A percentile compares a stretch with the other conserved stretches of the same genome.
These are phyloP conservation scores for Aureobasidium sp. DNA, from an alignment of 2,329 filamentous ascomycete species.

Conservation along the genomic window DNA sequence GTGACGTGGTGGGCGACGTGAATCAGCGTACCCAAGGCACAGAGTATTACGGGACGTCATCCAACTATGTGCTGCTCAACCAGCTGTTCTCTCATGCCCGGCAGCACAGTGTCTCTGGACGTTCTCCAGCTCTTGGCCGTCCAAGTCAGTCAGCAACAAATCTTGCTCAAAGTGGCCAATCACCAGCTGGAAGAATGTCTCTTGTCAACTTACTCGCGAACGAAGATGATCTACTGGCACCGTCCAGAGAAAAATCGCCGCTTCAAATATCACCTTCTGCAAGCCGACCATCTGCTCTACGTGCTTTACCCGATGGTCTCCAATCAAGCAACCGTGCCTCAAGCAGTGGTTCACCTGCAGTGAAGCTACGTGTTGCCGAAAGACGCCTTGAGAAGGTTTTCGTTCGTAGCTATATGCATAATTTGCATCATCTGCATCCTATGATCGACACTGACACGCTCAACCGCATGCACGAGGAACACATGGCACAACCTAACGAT, in stretches of 20 bases:
- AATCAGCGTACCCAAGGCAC: slow-evolving; percentile 15
- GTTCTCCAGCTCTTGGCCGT: background rate
- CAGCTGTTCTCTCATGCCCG: slow-evolving; percentile 11
- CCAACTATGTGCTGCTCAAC: slow-evolving; percentile 13
- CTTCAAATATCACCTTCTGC: background rate
- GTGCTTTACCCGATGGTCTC: background rate
- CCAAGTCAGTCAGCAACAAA: background rate
- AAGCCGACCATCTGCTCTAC: background rate
- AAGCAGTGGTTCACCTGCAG: background rate
- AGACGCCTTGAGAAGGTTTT: background rate
- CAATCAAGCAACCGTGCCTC: background rate
- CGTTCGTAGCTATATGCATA: slow-evolving; percentile 2
- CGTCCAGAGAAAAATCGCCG: slow-evolving; percentile 3
- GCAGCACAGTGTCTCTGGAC: background rate
- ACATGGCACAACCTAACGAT: slow-evolving; percentile 15
- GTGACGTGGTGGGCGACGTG: slow-evolving; percentile 13
- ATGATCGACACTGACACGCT: background rate
- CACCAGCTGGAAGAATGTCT: background rate
- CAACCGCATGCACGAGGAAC: slow-evolving; percentile 1
- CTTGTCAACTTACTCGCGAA: slow-evolving; percentile 1
- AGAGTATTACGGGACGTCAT: slow-evolving; percentile 14
- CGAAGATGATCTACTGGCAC: slow-evolving; percentile 3
- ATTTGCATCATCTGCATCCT: slow-evolving; percentile 5
- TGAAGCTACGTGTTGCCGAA: background rate
- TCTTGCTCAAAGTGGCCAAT: background rate